These are phyloP conservation scores for Aegilops longissima DNA, from an alignment of 176 grass and related monocot genomes.

Conservation along the genomic window DNA sequence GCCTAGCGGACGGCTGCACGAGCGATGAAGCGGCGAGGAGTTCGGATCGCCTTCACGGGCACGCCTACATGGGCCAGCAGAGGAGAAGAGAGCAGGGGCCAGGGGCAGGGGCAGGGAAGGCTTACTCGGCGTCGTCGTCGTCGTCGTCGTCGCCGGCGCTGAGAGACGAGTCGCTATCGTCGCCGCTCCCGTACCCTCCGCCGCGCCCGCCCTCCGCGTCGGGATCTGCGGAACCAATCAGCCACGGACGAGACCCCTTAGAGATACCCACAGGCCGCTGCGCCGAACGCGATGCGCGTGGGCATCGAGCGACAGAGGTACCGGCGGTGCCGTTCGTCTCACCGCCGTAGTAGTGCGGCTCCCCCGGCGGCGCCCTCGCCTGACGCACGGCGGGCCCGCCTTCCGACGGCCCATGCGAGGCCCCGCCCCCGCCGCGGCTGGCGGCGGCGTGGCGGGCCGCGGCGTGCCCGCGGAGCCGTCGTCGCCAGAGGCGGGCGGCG, in stretches of 20 bases:
- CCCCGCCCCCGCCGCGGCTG: neutral
- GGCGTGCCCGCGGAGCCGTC: constrained; percentile 23
- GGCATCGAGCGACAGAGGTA: constrained; percentile 20
- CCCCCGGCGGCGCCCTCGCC: neutral
- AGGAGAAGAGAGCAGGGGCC: neutral
- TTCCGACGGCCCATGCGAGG: neutral
- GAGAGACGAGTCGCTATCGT: constrained; percentile 29
- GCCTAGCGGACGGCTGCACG: neutral
- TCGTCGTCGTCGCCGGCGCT: constrained; percentile 35
- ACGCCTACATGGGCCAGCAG: neutral
- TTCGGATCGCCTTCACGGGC: constrained; percentile 22
- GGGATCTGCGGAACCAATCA: constrained; percentile 45
- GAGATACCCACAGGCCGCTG: neutral
- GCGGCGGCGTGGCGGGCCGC: neutral
- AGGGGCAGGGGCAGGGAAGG: neutral
- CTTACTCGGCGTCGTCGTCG: constrained; percentile 38
- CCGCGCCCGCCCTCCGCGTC: neutral
- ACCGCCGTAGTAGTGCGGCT: constrained; percentile 26
- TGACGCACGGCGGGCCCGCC: neutral
- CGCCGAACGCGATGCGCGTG: constrained; percentile 12
- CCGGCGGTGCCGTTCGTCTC: constrained; percentile 20
- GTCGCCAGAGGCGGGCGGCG: constrained; percentile 14
- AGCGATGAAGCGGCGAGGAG: neutral
- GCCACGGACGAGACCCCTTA: constrained; percentile 17
- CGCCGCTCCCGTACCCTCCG: constrained; percentile 15